phyloP scores from a whole-genome alignment of 352 stramenopile genomes.

The Paralagenidium karlingii region DNA sequence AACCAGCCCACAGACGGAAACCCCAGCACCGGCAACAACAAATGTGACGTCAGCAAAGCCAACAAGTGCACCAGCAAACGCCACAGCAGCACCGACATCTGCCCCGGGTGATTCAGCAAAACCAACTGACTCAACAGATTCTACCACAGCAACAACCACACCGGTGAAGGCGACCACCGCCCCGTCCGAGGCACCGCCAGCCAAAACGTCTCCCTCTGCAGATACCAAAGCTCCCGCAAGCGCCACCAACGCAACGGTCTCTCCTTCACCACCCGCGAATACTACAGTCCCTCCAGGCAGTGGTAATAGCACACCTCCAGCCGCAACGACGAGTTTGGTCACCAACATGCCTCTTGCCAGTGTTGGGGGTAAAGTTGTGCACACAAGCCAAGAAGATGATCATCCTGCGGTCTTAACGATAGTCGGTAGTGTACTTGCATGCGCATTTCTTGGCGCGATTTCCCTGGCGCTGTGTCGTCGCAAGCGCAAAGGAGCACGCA shows the following conservation, averaged over 20 bases:
- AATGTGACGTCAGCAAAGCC: slow-evolving; percentile 4
- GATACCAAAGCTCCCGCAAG: too few species aligned
- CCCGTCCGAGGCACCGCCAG: too few species aligned
- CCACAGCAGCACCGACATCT: background rate
- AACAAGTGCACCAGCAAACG: background rate
- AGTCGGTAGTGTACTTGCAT: slow-evolving; percentile 50
- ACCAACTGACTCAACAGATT: too few species aligned
- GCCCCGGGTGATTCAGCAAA: too few species aligned
- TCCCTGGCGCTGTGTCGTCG: slow-evolving; percentile 46
- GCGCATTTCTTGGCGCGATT: slow-evolving; percentile 58
- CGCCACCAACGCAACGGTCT: too few species aligned
- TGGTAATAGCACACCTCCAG: background rate
- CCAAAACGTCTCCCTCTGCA: too few species aligned
- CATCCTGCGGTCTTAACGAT: slow-evolving; percentile 66
- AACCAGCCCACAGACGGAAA: slow-evolving; percentile 1
- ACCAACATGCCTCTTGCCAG: background rate
- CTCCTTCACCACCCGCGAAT: too few species aligned
- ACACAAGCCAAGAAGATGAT: slow-evolving; percentile 9
- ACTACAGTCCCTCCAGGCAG: too few species aligned
- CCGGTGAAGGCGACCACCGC: too few species aligned
- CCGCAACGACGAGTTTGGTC: background rate
- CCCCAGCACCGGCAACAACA: slow-evolving; percentile 5
- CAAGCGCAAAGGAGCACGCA: slow-evolving; percentile 39
- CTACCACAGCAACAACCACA: too few species aligned
- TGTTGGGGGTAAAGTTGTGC: background rate